Evolutionary conservation across 2,329 filamentous ascomycete genomes (phyloP).

Genomic region (Ophiostoma australiae): DNA sequence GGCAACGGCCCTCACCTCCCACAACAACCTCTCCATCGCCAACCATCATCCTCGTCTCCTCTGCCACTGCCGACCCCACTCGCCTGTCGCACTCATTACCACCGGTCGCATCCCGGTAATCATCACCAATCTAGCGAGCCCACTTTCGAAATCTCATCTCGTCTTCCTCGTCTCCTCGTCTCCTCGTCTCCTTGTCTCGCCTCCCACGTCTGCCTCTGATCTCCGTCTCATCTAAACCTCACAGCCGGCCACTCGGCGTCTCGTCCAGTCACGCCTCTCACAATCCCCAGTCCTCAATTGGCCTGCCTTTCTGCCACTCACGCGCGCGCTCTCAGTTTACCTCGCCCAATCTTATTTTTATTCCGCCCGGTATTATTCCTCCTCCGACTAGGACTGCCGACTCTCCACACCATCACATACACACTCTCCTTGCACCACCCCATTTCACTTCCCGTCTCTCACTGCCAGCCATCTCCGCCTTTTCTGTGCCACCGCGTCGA

Average conservation of each 20-base stretch:
- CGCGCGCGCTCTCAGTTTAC: not conserved
- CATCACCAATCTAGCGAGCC: slow-evolving; percentile 10
- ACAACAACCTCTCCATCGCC: not conserved
- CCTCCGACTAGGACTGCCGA: not conserved
- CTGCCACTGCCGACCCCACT: not conserved
- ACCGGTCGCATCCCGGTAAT: slow-evolving; percentile 2
- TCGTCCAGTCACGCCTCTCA: not conserved
- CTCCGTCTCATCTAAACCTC: not conserved
- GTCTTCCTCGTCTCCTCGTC: too few relatives aligned
- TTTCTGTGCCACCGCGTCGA: not conserved
- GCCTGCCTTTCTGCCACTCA: not conserved
- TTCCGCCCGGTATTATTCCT: not conserved
- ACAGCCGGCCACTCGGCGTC: not conserved
- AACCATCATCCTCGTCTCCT: not conserved
- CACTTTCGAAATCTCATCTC: not conserved
- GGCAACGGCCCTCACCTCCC: not conserved
- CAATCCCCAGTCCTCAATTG: not conserved
- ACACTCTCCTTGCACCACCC: not conserved
- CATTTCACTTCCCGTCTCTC: not conserved
- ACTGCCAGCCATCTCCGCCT: slow-evolving; percentile 8
- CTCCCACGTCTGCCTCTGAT: not conserved
- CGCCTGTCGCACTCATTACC: slow-evolving; percentile 2
- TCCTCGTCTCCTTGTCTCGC: not conserved
- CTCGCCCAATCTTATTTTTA: too few relatives aligned
- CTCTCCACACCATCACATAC: slow-evolving; percentile 1